Base-by-base conservation (phyloP, 352 stramenopile species). In the Pythium apleroticum region DNA sequence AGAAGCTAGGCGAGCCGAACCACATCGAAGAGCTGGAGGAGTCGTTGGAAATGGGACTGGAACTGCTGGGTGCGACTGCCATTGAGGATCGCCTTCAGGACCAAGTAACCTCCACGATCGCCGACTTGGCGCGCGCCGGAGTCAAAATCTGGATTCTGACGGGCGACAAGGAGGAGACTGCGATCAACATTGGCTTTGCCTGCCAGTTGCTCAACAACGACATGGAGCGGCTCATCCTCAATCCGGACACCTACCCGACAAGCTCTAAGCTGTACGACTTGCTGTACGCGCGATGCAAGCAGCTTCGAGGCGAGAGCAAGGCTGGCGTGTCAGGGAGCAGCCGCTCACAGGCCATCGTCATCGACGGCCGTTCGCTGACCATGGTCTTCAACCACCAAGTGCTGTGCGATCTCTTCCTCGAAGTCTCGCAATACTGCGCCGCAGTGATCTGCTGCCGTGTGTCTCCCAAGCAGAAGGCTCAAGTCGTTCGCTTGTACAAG, bases 171-270 rank as follows among this genome's bases (percentile, higher is more conserved):
- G 89, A 98, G 66, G 94, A 98, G 66, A 98, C 96, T 0, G 95
- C 96, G n/a, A 97, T 98, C 70, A 98, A 98, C 71, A 98, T 98
- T 69, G 93, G 87, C n/a, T 97, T 93, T 76, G 86, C 86, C 0
- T 99, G 97, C 52, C 94, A 97, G 65, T 84, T 99, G 25, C 85
- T 99, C 17, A 97, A 91, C 57, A 95, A 97, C 39, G 95, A 98
- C 70, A 99, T 99, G 96, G 88, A 98, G 54, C 80, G 87, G 0
- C 74, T 96, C 15, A 78, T 94, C 52, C 84, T 97, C 68, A 93
- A 93, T 57, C 72, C 63, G 0, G 88, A 94, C 24, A 80, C 71
- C 24, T 78, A 74, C 54, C 73, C 80, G 24, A 87, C 74, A 0
- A 72, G 72, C 7, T 86, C 76, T 3, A 65, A 68, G 46, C 72